These are phyloP conservation scores for Macrophomina phaseolina DNA, from an alignment of 2,329 filamentous ascomycete genomes.

Conservation along the genomic window DNA sequence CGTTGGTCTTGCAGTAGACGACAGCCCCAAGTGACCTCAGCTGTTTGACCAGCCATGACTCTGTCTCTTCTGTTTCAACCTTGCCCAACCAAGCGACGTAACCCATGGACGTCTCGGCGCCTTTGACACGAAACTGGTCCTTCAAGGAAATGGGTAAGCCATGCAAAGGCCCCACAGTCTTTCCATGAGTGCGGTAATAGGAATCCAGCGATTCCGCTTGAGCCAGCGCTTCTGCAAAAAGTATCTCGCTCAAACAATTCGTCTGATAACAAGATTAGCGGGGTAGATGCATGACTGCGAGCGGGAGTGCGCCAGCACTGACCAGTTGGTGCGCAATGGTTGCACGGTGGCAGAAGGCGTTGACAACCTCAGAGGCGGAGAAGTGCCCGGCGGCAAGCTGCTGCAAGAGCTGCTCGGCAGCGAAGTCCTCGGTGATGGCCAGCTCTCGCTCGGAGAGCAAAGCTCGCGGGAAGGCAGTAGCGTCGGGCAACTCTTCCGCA, in stretches of 20 bases:
- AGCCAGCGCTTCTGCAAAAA: constrained; percentile 53
- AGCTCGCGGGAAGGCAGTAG: constrained; percentile 41
- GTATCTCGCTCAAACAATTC: constrained; percentile 54
- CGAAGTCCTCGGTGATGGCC: constrained; percentile 61
- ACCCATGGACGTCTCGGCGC: constrained; percentile 58
- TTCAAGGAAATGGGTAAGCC: constrained; percentile 56
- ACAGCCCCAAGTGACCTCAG: constrained; percentile 61
- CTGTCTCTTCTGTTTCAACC: constrained; percentile 60
- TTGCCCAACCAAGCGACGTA: constrained; percentile 69
- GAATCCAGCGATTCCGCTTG: constrained; percentile 50
- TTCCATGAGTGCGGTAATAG: constrained; percentile 43
- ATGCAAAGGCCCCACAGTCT: constrained; percentile 53
- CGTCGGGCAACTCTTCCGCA: constrained; percentile 58
- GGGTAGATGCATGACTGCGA: constrained; percentile 51
- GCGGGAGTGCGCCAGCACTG: constrained; percentile 34
- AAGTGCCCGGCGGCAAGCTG: constrained; percentile 54
- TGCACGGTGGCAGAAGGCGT: constrained; percentile 62
- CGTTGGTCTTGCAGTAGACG: constrained; percentile 62
- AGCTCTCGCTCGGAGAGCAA: constrained; percentile 59
- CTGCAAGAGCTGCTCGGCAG: constrained; percentile 40
- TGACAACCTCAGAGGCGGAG: constrained; percentile 61
- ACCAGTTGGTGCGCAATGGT: constrained; percentile 59
- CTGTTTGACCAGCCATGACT: constrained; percentile 65
- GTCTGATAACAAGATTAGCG: constrained; percentile 16
- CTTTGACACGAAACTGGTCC: constrained; percentile 56